Conservation (phyloP, 2,329 filamentous ascomycete genomes). For the Parascedosporium putredinis region DNA sequence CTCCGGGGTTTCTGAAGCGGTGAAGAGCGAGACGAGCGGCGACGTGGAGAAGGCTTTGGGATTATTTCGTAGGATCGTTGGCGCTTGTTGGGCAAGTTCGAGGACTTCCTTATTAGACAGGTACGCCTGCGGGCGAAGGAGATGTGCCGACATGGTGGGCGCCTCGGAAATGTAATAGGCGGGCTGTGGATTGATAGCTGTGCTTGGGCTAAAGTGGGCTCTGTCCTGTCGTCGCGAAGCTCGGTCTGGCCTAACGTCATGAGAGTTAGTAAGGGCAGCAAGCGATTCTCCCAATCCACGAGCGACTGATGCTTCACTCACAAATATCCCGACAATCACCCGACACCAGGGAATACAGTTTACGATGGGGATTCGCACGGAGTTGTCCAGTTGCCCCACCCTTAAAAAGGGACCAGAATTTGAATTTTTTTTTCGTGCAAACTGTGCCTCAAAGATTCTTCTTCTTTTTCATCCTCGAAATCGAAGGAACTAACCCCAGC, state of each 20-base stretch:
- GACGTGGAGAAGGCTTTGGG: constrained; percentile 45
- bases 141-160: constrained; percentile 36
- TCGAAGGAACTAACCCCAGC: background rate
- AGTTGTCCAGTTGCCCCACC: no score
- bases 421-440: no score
- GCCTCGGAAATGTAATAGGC: background rate
- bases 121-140: constrained; percentile 46
- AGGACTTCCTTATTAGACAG: constrained; percentile 46
- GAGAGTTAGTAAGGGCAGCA: no score
- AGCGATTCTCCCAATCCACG: no score
- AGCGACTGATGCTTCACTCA: no score
- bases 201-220: no score
- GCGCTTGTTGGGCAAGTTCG: constrained; percentile 50
- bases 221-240: no score
- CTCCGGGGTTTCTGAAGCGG: constrained; percentile 60
- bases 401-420: no score
- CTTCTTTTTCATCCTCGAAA: constrained; percentile 8
- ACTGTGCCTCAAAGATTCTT: constrained; percentile 9
- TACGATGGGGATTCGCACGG: no score
- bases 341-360: no score
- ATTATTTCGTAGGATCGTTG: constrained; percentile 41
- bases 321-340: no score
- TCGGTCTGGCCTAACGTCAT: no score
- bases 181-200: background rate
- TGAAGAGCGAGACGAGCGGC: constrained; percentile 40